Conservation (phyloP, 441 rosid species). For the Capsella rubella region DNA sequence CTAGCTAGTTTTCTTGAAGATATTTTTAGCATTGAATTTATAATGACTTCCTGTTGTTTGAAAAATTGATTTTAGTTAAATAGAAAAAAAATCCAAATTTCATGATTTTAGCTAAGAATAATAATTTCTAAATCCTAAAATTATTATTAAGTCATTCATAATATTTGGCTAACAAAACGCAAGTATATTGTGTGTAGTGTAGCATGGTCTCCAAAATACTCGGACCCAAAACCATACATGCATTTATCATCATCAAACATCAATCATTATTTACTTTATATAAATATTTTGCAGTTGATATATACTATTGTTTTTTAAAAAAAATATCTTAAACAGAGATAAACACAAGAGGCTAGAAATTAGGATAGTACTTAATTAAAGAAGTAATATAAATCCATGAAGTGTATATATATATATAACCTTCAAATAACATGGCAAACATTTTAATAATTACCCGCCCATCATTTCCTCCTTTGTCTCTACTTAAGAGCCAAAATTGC, state of each 20-base stretch:
- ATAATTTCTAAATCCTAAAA: no score
- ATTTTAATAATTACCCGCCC: conserved; percentile 16
- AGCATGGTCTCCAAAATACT: neutral
- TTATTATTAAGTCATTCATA: no score
- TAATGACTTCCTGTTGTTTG: no score
- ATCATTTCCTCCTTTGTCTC: conserved; percentile 40
- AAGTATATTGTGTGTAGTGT: neutral
- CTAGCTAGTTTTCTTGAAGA: no score
- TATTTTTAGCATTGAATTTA: no score
- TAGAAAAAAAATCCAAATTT: no score
- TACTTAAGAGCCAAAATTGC: conserved; percentile 45
- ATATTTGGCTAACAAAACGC: neutral
- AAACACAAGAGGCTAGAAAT: conserved; percentile 18
- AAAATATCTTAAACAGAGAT: conserved; percentile 11
- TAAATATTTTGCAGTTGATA: no score
- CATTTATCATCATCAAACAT: no score
- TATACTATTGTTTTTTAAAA: neutral
- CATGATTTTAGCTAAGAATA: no score
- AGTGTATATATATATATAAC: neutral
- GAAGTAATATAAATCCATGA: conserved; percentile 22
- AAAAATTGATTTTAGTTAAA: no score
- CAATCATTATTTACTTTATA: no score
- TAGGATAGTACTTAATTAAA: neutral
- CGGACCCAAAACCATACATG: neutral
- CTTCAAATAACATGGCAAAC: conserved; percentile 15